phyloP scores from a whole-genome alignment of 306 rosid genomes.

The Ormosia semicastrata region DNA sequence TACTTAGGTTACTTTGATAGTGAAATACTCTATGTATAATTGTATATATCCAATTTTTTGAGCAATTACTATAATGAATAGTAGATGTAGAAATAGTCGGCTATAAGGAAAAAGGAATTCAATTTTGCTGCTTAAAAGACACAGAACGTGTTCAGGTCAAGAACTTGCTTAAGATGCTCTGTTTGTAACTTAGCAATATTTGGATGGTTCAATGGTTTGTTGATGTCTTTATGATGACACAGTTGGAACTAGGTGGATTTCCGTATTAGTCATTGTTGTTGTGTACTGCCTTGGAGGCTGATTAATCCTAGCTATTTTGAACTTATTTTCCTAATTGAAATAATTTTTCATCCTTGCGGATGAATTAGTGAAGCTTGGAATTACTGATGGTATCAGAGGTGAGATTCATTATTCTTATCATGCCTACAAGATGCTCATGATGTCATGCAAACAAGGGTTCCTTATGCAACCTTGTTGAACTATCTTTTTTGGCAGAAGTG shows the following conservation, averaged over 20 bases:
- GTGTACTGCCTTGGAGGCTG: constrained; percentile 17
- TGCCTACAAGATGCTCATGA: constrained; percentile 24
- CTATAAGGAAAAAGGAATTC: constrained; percentile 5
- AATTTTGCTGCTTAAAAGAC: constrained; percentile 13
- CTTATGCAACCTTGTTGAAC: constrained; percentile 26
- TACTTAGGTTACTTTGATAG: no score
- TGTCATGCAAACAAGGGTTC: constrained; percentile 9
- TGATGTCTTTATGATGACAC: not conserved
- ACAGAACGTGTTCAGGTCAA: not conserved
- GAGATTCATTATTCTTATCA: constrained; percentile 39
- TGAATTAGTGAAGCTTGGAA: constrained; percentile 90
- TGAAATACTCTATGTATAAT: no score
- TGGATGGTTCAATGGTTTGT: not conserved
- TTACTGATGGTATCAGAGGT: no score
- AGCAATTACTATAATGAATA: not conserved
- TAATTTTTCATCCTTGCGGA: constrained; percentile 49
- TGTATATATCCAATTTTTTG: not conserved
- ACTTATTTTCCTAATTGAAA: not conserved
- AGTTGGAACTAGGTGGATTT: no score
- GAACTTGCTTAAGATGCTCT: constrained; percentile 14
- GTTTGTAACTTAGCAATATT: not conserved
- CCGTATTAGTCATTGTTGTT: not conserved
- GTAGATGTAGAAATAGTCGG: not conserved
- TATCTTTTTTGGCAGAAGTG: constrained; percentile 67
- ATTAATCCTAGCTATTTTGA: not conserved